Percentiles rank a stretch among this genome's conserved stretches.
Conservation (phyloP, 2,329 filamentous ascomycete species). For the Nakataea oryzae region DNA sequence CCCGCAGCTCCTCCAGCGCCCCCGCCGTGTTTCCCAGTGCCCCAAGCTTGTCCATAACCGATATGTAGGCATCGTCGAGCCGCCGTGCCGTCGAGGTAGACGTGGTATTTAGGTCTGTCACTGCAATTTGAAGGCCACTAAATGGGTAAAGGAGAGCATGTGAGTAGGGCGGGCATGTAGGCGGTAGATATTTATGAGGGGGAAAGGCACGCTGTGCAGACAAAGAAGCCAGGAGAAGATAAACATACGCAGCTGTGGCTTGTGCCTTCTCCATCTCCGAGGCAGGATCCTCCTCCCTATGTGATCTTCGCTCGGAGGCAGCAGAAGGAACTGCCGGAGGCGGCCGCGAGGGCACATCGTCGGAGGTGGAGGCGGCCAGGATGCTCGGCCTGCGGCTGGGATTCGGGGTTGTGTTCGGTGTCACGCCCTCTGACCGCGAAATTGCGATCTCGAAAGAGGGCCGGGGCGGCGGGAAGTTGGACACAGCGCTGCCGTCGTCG, state of each 20-base stretch:
- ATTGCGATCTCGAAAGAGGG: constrained; percentile 32
- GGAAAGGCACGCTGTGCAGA: background rate
- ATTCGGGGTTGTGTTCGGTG: constrained; percentile 30
- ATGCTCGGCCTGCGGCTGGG: constrained; percentile 32
- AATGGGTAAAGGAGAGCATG: background rate
- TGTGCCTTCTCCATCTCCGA: constrained; percentile 29
- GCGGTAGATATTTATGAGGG: background rate
- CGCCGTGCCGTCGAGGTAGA: constrained; percentile 52
- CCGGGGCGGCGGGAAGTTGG: constrained; percentile 16
- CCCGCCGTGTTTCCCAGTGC: constrained; percentile 53
- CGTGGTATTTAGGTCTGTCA: constrained; percentile 44
- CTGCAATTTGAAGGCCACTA: constrained; percentile 41
- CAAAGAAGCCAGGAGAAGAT: background rate
- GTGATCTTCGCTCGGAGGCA: constrained; percentile 9
- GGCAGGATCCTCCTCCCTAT: constrained; percentile 26
- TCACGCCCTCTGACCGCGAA: constrained; percentile 31
- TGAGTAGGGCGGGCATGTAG: background rate
- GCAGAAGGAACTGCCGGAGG: constrained; percentile 7
- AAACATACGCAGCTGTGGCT: constrained; percentile 29
- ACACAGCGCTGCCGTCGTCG: background rate
- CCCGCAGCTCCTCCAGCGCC: constrained; percentile 56
- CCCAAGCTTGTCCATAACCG: constrained; percentile 58
- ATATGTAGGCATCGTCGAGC: constrained; percentile 66
- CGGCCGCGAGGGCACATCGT: constrained; percentile 9
- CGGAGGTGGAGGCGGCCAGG: constrained; percentile 17